These are phyloP conservation scores for Inga laurina DNA, from an alignment of 306 rosid genomes.

Conservation along the genomic window DNA sequence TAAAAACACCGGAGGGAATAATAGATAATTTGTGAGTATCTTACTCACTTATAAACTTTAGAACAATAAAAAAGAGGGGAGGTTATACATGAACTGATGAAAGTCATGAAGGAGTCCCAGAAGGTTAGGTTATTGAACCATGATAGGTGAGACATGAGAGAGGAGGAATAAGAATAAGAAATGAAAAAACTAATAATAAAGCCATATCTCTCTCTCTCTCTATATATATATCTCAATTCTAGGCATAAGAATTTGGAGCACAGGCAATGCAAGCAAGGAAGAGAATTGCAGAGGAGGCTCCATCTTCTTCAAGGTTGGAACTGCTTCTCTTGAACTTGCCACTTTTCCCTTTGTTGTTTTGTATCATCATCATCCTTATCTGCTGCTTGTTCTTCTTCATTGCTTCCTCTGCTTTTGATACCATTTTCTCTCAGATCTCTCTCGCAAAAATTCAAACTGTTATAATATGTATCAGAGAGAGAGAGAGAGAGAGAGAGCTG, in stretches of 20 bases:
- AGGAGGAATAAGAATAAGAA: neutral
- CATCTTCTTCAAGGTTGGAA: conserved; percentile 78
- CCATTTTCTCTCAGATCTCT: conserved; percentile 42
- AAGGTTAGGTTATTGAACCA: neutral
- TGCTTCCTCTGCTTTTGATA: conserved; percentile 80
- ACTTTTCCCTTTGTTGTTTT: conserved; percentile 73
- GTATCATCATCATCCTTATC: conserved; percentile 50
- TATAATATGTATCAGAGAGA: neutral
- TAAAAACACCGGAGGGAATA: too few relatives aligned
- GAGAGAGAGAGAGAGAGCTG: conserved; percentile 9
- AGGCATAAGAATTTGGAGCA: conserved; percentile 50
- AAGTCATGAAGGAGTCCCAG: neutral
- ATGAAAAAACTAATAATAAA: neutral
- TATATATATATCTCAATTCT: neutral
- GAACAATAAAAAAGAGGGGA: neutral
- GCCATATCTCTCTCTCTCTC: too few relatives aligned
- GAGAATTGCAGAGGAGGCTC: conserved; percentile 85
- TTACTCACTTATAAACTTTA: too few relatives aligned
- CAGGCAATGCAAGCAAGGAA: conserved; percentile 96
- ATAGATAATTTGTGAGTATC: neutral
- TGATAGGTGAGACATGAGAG: neutral
- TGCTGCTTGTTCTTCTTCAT: conserved; percentile 55
- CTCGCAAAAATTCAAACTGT: neutral
- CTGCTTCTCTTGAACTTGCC: conserved; percentile 89
- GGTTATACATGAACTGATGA: neutral